Conservation (phyloP, 2,329 filamentous ascomycete genomes). For the Fusarium nurragi region DNA sequence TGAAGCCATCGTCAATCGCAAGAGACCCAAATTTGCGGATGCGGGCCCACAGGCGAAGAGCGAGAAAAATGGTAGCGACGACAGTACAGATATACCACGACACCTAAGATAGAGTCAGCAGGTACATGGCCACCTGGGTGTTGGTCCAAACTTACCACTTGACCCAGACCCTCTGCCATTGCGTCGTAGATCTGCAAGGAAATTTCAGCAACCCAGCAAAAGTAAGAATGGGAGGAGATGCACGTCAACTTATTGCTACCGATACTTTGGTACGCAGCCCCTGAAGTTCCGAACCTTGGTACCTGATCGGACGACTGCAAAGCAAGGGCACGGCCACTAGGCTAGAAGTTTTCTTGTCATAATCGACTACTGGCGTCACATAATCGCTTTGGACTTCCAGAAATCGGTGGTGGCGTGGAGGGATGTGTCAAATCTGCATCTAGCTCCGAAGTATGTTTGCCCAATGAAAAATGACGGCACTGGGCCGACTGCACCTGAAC, state of each 20-base stretch:
- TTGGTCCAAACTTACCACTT: slow-evolving; percentile 30
- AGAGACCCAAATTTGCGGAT: slow-evolving; percentile 26
- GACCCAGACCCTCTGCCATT: slow-evolving; percentile 40
- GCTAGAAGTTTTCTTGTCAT: too few species aligned
- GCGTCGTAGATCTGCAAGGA: slow-evolving; percentile 18
- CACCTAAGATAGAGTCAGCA: slow-evolving; percentile 9
- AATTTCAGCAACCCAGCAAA: slow-evolving; percentile 1
- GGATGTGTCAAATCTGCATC: neutral
- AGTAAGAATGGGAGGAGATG: slow-evolving; percentile 8
- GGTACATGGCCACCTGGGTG: neutral
- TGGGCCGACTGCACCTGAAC: neutral
- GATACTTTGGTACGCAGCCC: neutral
- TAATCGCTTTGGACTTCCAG: neutral
- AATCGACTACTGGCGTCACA: neutral
- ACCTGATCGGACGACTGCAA: neutral
- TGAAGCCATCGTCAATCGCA: slow-evolving; percentile 32
- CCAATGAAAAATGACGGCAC: too few species aligned
- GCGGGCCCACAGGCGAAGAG: slow-evolving; percentile 35
- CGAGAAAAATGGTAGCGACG: slow-evolving; percentile 32
- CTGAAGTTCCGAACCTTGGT: neutral
- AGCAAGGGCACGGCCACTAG: neutral
- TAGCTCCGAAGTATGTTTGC: neutral
- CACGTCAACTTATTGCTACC: slow-evolving; percentile 28
- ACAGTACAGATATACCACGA: slow-evolving; percentile 41
- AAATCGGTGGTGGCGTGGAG: slow-evolving; percentile 3